phyloP scores from a whole-genome alignment of 495 filamentous ascomycete species.

The Aspergillus olivimuriae region DNA sequence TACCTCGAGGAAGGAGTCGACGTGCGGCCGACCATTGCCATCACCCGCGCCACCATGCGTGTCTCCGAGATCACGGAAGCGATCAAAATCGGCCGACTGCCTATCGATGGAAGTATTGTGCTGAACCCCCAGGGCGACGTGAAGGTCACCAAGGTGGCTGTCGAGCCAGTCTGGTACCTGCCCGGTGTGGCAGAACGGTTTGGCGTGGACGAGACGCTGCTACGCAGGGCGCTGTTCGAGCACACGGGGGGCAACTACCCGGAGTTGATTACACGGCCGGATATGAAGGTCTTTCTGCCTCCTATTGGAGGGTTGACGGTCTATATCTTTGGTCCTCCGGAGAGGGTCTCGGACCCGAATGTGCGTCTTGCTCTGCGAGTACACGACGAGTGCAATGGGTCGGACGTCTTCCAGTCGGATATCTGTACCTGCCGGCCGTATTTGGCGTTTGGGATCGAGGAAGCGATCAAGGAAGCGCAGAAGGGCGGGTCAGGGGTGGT shows the following conservation, averaged over 20 bases:
- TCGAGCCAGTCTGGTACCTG: constrained; percentile 81
- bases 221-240: constrained; percentile 78
- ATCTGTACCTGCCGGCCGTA: constrained; percentile 93
- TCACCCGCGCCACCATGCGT: constrained; percentile 89
- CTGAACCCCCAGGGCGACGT: constrained; percentile 71
- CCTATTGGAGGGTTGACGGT: constrained; percentile 89
- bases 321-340: constrained; percentile 85
- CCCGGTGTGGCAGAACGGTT: constrained; percentile 14
- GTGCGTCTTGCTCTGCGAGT: constrained; percentile 73
- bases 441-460: constrained; percentile 86
- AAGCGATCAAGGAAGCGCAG: constrained; percentile 88
- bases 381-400: constrained; percentile 90
- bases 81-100: constrained; percentile 62
- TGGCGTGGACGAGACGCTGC: constrained; percentile 59
- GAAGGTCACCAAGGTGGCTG: constrained; percentile 84
- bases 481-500: constrained; percentile 83
- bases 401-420: constrained; percentile 89
- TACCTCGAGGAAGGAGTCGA: constrained; percentile 59
- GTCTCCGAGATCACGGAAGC: constrained; percentile 80
- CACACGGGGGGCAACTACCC: constrained; percentile 82
- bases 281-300: constrained; percentile 88
- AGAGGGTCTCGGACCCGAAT: constrained; percentile 77
- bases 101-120: constrained; percentile 84
- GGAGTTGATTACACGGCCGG: constrained; percentile 75
- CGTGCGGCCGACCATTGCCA: constrained; percentile 79